These are phyloP conservation scores for Rhipidocladum racemiflorum DNA, from an alignment of 176 grass and related monocot genomes.

Conservation along the genomic window DNA sequence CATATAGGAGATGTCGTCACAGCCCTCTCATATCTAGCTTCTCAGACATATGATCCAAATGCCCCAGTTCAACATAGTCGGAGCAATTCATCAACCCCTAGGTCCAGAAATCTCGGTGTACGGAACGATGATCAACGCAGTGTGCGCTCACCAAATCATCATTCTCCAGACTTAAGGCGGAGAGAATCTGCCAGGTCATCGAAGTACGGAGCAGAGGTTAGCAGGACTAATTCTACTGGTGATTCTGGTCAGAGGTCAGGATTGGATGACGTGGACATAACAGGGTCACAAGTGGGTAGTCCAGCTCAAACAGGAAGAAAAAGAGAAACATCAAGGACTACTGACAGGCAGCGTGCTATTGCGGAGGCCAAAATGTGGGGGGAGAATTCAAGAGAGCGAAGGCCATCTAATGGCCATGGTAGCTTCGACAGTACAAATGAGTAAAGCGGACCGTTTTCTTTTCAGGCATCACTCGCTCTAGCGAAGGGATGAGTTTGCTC, in stretches of 20 bases:
- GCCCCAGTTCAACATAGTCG: constrained; percentile 46
- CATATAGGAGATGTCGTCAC: constrained; percentile 96
- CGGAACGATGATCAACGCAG: constrained; percentile 37
- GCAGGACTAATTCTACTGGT: constrained; percentile 54
- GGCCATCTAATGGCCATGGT: constrained; percentile 33
- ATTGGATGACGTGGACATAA: constrained; percentile 63
- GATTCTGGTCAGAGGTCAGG: constrained; percentile 66
- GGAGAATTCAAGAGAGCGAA: constrained; percentile 62
- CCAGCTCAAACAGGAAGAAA: constrained; percentile 54
- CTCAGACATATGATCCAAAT: constrained; percentile 84
- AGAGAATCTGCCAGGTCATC: constrained; percentile 44
- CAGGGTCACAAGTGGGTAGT: constrained; percentile 61
- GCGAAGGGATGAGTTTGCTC: constrained; percentile 21
- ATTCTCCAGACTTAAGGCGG: constrained; percentile 60
- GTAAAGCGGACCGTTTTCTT: constrained; percentile 24
- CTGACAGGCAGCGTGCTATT: constrained; percentile 62
- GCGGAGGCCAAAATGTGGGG: constrained; percentile 71
- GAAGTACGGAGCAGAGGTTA: constrained; percentile 47
- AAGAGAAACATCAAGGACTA: constrained; percentile 38
- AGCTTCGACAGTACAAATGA: constrained; percentile 80
- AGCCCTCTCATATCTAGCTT: constrained; percentile 94
- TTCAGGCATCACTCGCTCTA: neutral
- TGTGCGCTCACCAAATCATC: constrained; percentile 57
- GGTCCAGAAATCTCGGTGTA: constrained; percentile 40
- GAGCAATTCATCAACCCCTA: constrained; percentile 64